These are phyloP conservation scores for Rhizopogon roseolus DNA, from an alignment of 768 basidiomycete genomes.

Conservation along the genomic window DNA sequence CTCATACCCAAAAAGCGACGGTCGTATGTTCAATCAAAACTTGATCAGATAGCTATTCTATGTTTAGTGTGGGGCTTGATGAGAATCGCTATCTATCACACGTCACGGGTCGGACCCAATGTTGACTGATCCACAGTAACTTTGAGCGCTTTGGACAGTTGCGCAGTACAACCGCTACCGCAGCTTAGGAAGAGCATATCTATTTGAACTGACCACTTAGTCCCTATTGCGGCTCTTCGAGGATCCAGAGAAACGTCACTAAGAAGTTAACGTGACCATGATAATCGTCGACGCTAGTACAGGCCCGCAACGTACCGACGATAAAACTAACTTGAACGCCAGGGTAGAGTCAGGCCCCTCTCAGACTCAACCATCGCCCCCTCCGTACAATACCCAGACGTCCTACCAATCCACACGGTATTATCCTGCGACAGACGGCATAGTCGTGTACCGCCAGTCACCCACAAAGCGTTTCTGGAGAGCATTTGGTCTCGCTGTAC, in stretches of 20 bases:
- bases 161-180: no score
- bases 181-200: no score
- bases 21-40: background rate
- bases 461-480: conserved; percentile 18
- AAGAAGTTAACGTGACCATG: background rate
- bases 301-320: background rate
- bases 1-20: background rate
- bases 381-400: conserved; percentile 2
- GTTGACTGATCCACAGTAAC: no score
- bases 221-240: no score
- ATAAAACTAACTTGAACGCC: background rate
- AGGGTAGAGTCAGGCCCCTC: background rate
- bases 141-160: no score
- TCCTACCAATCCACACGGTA: background rate
- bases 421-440: background rate
- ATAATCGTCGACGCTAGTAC: conserved; percentile 2
- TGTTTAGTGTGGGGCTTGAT: no score
- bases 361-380: background rate
- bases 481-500: conserved; percentile 19
- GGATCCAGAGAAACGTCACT: no score
- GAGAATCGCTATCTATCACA: no score
- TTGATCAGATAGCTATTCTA: background rate
- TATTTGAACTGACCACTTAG: no score
- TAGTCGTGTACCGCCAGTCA: background rate
- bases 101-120: no score